A percentile compares a stretch with the other conserved stretches of the same genome.
phyloP scores from a whole-genome alignment of 805 yeast species.

The Cyberlindnera suaveolens region DNA sequence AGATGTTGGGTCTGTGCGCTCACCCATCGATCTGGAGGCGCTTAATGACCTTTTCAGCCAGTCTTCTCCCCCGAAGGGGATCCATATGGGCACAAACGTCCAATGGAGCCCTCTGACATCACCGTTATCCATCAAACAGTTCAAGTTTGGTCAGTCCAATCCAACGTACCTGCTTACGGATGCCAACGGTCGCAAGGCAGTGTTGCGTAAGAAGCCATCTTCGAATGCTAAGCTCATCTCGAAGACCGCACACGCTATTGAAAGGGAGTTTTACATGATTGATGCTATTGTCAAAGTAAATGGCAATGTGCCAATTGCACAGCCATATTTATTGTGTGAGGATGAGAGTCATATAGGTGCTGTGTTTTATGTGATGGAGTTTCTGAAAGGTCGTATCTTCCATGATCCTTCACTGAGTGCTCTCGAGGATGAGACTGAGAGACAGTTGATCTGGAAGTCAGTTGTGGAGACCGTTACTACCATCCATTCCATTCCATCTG shows the following conservation, averaged over 20 bases:
- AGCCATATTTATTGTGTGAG: constrained; percentile 45
- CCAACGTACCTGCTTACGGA: constrained; percentile 52
- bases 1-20: constrained; percentile 22
- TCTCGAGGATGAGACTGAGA: constrained; percentile 21
- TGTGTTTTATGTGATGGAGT: constrained; percentile 57
- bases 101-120: constrained; percentile 18
- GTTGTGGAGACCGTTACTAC: constrained; percentile 41
- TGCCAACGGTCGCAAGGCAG: constrained; percentile 33
- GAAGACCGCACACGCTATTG: constrained; percentile 56
- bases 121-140: constrained; percentile 41
- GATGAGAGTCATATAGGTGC: constrained; percentile 49
- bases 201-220: constrained; percentile 52
- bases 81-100: constrained; percentile 10
- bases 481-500: constrained; percentile 44
- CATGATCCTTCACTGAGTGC: constrained; percentile 43
- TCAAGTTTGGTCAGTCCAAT: constrained; percentile 57
- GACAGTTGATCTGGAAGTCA: constrained; percentile 37
- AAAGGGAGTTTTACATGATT: constrained; percentile 50
- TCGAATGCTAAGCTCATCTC: constrained; percentile 43
- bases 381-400: constrained; percentile 49
- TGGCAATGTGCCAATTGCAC: constrained; percentile 46
- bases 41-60: constrained; percentile 23
- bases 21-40: constrained; percentile 15
- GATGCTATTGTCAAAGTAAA: constrained; percentile 26
- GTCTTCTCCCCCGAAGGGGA: constrained; percentile 4